phyloP scores from a whole-genome alignment of 2,329 filamentous ascomycete genomes.

The Daldinia sp. region DNA sequence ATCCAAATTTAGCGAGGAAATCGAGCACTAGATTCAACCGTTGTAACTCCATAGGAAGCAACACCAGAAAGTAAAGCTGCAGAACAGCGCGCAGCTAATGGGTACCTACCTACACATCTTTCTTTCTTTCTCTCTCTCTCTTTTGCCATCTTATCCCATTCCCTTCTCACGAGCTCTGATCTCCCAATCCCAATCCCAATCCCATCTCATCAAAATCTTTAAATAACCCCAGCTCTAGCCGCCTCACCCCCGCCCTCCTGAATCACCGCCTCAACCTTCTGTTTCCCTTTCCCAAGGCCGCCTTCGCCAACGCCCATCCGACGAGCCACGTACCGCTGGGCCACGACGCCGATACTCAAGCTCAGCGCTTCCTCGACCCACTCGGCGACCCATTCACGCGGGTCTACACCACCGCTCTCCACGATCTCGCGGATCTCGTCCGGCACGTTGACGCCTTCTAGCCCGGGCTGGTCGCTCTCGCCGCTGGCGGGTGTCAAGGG shows the following conservation, averaged over 20 bases:
- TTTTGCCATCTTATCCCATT: not conserved
- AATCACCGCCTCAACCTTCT: slow-evolving; percentile 67
- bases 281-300: slow-evolving; percentile 71
- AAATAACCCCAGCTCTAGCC: slow-evolving; percentile 69
- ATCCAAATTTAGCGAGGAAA: not conserved
- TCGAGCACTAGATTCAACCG: slow-evolving; percentile 3
- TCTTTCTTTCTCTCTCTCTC: not conserved
- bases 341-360: slow-evolving; percentile 84
- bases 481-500: slow-evolving; percentile 66
- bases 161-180: not conserved
- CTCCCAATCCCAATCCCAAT: not conserved
- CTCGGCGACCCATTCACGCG: slow-evolving; percentile 95
- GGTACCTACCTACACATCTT: not conserved
- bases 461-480: slow-evolving; percentile 53
- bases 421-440: slow-evolving; percentile 91
- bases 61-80: not conserved
- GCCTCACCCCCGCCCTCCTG: slow-evolving; percentile 70
- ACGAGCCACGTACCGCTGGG: slow-evolving; percentile 93
- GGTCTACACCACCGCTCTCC: slow-evolving; percentile 80
- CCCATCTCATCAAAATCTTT: slow-evolving; percentile 14
- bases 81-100: not conserved
- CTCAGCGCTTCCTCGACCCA: slow-evolving; percentile 92
- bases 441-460: slow-evolving; percentile 65
- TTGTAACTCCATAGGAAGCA: slow-evolving; percentile 24
- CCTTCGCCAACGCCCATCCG: slow-evolving; percentile 96